Evolutionary conservation across 2,329 filamentous ascomycete species (phyloP).

Genomic region (Bipolaris oryzae): DNA sequence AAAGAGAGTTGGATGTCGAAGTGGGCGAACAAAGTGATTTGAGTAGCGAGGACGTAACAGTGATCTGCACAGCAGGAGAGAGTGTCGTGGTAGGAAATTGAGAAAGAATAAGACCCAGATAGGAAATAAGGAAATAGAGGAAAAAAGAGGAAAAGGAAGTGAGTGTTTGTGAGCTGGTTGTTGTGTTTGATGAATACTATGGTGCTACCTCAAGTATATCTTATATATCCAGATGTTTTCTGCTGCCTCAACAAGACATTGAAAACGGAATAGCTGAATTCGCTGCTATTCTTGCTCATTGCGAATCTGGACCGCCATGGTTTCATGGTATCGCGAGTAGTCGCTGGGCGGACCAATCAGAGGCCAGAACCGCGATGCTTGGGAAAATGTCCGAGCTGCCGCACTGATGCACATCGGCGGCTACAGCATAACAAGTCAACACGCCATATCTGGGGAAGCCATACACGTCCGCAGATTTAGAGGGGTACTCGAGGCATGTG

Average conservation of each 20-base stretch:
- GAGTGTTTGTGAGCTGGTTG: conserved; percentile 40
- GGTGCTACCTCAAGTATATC: conserved; percentile 24
- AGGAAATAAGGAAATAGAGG: conserved; percentile 45
- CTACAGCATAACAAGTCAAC: conserved; percentile 40
- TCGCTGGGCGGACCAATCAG: conserved; percentile 47
- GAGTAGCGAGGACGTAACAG: conserved; percentile 38
- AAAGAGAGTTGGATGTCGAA: conserved; percentile 24
- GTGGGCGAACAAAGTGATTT: conserved; percentile 28
- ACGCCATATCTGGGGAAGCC: conserved; percentile 35
- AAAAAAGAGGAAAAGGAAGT: conserved; percentile 44
- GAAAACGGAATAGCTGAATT: conserved; percentile 28
- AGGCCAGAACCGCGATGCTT: conserved; percentile 29
- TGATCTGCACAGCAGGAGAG: conserved; percentile 47
- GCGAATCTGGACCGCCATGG: conserved; percentile 36
- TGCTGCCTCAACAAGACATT: conserved; percentile 27
- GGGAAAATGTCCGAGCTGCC: conserved; percentile 45
- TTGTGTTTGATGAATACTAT: conserved; percentile 41
- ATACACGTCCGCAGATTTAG: conserved; percentile 30
- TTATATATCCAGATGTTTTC: conserved; percentile 35
- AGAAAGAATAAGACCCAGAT: conserved; percentile 32
- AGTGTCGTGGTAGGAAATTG: conserved; percentile 22
- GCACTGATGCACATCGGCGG: conserved; percentile 44
- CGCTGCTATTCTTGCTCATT: conserved; percentile 45
- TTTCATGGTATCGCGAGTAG: conserved; percentile 49
- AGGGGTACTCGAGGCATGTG: conserved; percentile 27